These are phyloP conservation scores for Leccinum pellstonianum DNA, from an alignment of 768 basidiomycete species.

Conservation along the genomic window DNA sequence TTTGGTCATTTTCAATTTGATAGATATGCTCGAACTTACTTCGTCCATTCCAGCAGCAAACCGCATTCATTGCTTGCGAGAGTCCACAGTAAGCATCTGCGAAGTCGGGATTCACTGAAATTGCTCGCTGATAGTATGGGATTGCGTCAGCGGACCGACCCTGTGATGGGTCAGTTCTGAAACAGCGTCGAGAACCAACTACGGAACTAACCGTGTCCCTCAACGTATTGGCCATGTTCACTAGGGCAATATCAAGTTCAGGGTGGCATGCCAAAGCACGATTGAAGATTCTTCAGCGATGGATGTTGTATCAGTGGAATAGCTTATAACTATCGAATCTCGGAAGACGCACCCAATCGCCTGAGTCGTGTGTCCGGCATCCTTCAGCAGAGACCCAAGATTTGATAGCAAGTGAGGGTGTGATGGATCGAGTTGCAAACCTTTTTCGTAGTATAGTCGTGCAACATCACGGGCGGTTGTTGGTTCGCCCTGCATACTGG, in stretches of 20 bases:
- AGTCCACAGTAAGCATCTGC: constrained; percentile 50
- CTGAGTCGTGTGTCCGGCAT: constrained; percentile 41
- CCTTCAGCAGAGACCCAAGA: constrained; percentile 49
- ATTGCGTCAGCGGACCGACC: constrained; percentile 44
- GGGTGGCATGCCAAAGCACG: constrained; percentile 42
- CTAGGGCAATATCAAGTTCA: constrained; percentile 49
- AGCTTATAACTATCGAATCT: neutral
- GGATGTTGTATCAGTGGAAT: constrained; percentile 4
- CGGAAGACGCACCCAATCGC: constrained; percentile 40
- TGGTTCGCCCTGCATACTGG: constrained; percentile 18
- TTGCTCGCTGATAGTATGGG: constrained; percentile 45
- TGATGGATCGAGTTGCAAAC: constrained; percentile 42
- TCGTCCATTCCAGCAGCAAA: constrained; percentile 47
- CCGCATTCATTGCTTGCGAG: constrained; percentile 43
- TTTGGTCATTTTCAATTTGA: constrained; percentile 9
- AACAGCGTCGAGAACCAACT: neutral
- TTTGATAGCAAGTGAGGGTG: constrained; percentile 53
- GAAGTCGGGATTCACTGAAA: constrained; percentile 41
- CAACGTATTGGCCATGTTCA: constrained; percentile 51
- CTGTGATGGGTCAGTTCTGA: constrained; percentile 19
- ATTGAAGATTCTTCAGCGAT: constrained; percentile 36
- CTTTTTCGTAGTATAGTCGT: constrained; percentile 43
- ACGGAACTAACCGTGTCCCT: constrained; percentile 42
- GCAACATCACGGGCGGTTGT: constrained; percentile 39
- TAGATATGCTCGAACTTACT: constrained; percentile 19